Base-by-base conservation (phyloP, 2,329 filamentous ascomycete species). In the Drechslera avenae region DNA sequence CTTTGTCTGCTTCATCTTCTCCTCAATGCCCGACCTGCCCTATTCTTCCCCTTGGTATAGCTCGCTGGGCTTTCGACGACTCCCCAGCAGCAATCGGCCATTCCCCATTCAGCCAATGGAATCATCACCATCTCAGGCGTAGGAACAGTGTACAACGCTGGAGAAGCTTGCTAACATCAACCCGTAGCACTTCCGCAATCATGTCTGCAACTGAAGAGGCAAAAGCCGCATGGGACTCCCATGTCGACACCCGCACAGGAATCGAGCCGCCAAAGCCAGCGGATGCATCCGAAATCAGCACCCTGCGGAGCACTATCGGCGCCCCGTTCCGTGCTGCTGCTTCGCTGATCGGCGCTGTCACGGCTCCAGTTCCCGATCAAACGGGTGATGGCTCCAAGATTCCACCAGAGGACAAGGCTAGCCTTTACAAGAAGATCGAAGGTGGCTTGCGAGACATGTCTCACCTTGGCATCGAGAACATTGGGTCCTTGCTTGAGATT, bases 311-410 rank as follows among this genome's bases (percentile, higher is more conserved):
- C 49, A 60, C 57, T 5, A 51, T 73, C n/a, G 64, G 64, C 5
- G 50, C 40, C 3, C 57, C 67, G 4, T 70, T 74, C 62, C 67
- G 59, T 43, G 55, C 62, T 18, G 46, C 68, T 17, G 63, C 64
- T 4, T 53, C 52, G 14, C 42, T 75, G 3, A 46, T 73, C 7
- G 65, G 64, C 16, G 68, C 70, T 3, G 64, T 65, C 13, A 32
- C 55, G 5, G 64, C 65, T 16, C 62, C 71, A 3, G 46, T 74
- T 0, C 71, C 72, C 6, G 54, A 65, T 30, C 66, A 75, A 16
- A 79, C 76, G 3, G 77, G 76, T 9, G 73, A 80, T 66, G 78
- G 78, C 16, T 73, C 75, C 3, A 64, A 73, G 39, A 55, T 78
- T 8, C 49, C 59, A 13, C 57, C 66, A 18, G 67, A 70, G 34